Evolutionary conservation across 352 stramenopile species (phyloP).

Genomic region (Globisporangium carolinianum): DNA sequence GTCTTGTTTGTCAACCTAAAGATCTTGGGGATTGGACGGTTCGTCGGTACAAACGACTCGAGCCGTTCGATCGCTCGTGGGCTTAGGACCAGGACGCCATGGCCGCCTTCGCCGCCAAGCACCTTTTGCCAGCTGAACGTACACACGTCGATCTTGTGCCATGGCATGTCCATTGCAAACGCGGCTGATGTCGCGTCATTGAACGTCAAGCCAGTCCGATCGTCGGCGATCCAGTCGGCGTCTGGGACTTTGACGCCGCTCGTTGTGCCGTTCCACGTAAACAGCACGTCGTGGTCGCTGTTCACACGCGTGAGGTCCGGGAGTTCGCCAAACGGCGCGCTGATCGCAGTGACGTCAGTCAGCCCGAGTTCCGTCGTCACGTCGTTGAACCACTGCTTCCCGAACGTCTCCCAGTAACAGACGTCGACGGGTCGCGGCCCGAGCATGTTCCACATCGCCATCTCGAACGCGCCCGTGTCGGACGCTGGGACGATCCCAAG

Average conservation of each 20-base stretch:
- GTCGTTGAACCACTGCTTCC: conserved; percentile 95
- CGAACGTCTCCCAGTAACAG: conserved; percentile 97
- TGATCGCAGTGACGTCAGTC: conserved; percentile 91
- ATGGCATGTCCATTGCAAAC: conserved; percentile 98
- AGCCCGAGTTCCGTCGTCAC: conserved; percentile 93
- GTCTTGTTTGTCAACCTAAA: conserved; percentile 97
- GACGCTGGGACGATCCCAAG: conserved; percentile 97
- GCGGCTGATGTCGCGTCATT: conserved; percentile 98
- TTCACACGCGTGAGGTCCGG: conserved; percentile 92
- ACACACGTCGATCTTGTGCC: conserved; percentile 98
- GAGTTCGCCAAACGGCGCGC: conserved; percentile 94
- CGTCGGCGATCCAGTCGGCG: conserved; percentile 93
- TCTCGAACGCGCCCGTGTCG: conserved; percentile 98
- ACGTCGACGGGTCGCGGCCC: conserved; percentile 90
- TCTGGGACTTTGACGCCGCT: conserved; percentile 95
- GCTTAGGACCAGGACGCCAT: conserved; percentile 97
- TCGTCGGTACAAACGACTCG: conserved; percentile 89
- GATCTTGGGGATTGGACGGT: conserved; percentile 97
- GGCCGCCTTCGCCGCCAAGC: conserved; percentile 95
- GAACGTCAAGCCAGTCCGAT: conserved; percentile 94
- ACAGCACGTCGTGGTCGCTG: conserved; percentile 95
- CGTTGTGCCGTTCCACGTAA: conserved; percentile 99
- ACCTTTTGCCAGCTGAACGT: conserved; percentile 99
- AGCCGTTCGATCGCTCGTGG: conserved; percentile 95
- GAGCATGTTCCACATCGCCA: conserved; percentile 99